A percentile compares a stretch with the other conserved stretches of the same genome.
phyloP scores from a whole-genome alignment of 208 protist genomes.

The Acanthamoeba culbertsoni region DNA sequence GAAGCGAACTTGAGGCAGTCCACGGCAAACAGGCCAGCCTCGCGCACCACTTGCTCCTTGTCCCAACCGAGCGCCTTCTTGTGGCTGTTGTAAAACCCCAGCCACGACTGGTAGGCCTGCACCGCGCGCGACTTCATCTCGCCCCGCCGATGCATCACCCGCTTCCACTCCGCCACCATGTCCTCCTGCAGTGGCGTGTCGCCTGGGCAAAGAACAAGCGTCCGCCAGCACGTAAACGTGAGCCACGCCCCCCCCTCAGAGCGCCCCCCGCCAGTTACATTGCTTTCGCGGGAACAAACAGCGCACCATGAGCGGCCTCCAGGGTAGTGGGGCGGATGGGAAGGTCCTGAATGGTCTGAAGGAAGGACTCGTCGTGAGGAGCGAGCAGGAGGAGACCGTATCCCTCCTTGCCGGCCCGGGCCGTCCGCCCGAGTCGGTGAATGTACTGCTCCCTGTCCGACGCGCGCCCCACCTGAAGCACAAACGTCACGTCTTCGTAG shows the following conservation, averaged over 20 bases:
- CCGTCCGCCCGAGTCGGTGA: background rate
- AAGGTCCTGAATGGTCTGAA: background rate
- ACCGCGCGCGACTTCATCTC: background rate
- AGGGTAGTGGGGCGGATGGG: background rate
- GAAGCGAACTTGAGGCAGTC: background rate
- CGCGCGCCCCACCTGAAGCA: background rate
- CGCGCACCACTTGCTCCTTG: background rate
- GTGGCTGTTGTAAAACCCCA: slow-evolving; percentile 14
- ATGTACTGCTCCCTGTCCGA: background rate
- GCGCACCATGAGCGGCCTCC: background rate
- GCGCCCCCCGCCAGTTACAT: background rate
- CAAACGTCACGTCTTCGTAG: background rate
- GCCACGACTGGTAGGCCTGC: background rate
- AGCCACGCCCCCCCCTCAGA: background rate
- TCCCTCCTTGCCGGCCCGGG: background rate
- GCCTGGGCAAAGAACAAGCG: no score
- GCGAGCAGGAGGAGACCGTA: background rate
- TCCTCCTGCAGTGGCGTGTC: background rate
- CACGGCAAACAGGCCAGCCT: background rate
- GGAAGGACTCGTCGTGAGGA: background rate
- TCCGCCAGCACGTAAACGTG: background rate
- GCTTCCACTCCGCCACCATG: background rate
- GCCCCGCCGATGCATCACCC: background rate
- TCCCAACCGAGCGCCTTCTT: background rate
- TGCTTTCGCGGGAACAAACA: background rate